phyloP scores from a whole-genome alignment of 2,329 filamentous ascomycete species.

The Sporothrix inflata region DNA sequence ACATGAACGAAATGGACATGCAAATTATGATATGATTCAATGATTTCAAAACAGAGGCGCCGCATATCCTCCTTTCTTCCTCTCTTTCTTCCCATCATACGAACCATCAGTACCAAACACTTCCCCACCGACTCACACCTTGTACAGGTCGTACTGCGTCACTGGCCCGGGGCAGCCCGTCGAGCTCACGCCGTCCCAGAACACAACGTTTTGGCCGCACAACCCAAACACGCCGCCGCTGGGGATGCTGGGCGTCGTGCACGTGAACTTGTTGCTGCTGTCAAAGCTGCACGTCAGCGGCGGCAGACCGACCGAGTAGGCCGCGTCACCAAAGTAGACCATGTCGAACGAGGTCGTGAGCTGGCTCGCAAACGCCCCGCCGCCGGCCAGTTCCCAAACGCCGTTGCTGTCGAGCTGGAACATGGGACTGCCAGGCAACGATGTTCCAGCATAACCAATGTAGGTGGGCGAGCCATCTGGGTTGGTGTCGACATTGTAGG shows the following conservation, averaged over 20 bases:
- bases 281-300: neutral
- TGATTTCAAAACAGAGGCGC: too few relatives aligned
- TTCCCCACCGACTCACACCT: neutral
- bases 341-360: neutral
- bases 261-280: neutral
- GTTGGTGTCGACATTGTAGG: neutral
- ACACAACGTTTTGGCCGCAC: neutral
- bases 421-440: neutral
- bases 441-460: neutral
- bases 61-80: neutral
- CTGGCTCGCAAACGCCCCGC: neutral
- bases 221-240: neutral
- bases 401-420: neutral
- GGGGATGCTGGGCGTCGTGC: neutral
- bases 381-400: neutral
- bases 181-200: neutral
- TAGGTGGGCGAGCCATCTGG: neutral
- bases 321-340: constrained; percentile 3
- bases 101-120: too few relatives aligned
- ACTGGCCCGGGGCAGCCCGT: neutral
- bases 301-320: neutral
- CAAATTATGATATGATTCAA: too few relatives aligned
- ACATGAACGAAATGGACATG: neutral
- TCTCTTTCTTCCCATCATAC: neutral
- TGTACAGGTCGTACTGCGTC: neutral